Evolutionary conservation across 1,284 basidiomycete genomes (phyloP).

Genomic region (Sporisorium iseilematis-ciliati): DNA sequence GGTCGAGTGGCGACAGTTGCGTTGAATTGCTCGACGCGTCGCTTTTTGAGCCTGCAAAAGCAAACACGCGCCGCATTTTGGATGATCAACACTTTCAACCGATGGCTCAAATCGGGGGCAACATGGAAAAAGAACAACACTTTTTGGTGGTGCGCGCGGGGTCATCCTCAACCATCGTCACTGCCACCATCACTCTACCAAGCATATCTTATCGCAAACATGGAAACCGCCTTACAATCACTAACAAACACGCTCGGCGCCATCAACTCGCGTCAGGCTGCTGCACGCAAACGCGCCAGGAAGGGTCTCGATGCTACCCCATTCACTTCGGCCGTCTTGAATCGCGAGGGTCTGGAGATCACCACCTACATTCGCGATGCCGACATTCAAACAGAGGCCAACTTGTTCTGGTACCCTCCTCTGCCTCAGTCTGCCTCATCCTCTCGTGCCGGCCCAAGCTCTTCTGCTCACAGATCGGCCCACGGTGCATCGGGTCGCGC

Average conservation of each 20-base stretch:
- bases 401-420: conserved; percentile 61
- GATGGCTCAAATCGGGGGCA: conserved; percentile 8
- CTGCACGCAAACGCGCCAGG: conserved; percentile 39
- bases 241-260: conserved; percentile 58
- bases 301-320: conserved; percentile 47
- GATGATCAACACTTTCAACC: conserved; percentile 13
- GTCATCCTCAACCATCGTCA: not conserved
- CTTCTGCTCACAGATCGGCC: conserved; percentile 13
- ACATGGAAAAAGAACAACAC: conserved; percentile 27
- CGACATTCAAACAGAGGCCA: conserved; percentile 59
- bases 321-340: conserved; percentile 64
- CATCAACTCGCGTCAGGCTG: conserved; percentile 52
- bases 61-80: conserved; percentile 17
- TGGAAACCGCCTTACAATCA: conserved; percentile 62
- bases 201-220: conserved; percentile 19
- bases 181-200: conserved; percentile 15
- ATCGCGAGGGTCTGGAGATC: conserved; percentile 57
- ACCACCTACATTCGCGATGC: conserved; percentile 66
- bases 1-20: conserved; percentile 9
- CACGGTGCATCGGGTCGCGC: conserved; percentile 13
- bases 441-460: conserved; percentile 31
- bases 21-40: conserved; percentile 27
- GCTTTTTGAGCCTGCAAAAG: not conserved
- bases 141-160: conserved; percentile 1
- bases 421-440: conserved; percentile 26